Evolutionary conservation across 805 yeast genomes (phyloP).

Genomic region (Kodamaea laetipori): DNA sequence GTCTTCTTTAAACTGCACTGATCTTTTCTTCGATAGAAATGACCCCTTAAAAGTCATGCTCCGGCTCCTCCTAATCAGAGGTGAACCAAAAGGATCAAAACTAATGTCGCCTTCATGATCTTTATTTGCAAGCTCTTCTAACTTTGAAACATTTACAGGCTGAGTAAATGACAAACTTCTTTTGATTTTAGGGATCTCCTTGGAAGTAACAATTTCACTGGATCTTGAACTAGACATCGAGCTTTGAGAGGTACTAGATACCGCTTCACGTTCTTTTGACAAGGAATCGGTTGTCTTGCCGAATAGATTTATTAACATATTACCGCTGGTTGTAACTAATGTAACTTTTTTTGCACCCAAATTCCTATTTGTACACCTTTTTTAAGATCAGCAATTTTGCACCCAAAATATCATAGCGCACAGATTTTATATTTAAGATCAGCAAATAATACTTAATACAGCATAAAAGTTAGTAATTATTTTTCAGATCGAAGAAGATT

Average conservation of each 20-base stretch:
- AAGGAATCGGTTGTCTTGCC: not conserved
- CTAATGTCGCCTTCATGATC: conserved; percentile 12
- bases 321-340: not conserved
- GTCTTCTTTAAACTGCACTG: conserved; percentile 8
- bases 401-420: not conserved
- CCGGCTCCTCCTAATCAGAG: conserved; percentile 12
- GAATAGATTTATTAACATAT: conserved; percentile 7
- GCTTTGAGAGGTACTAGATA: not conserved
- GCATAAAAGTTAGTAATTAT: no score
- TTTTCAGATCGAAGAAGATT: no score
- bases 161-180: conserved; percentile 7
- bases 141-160: conserved; percentile 4
- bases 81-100: conserved; percentile 17
- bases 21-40: conserved; percentile 3
- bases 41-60: conserved; percentile 11
- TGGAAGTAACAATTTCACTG: not conserved
- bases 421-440: no score
- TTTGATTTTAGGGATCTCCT: conserved; percentile 9
- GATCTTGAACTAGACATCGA: not conserved
- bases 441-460: no score
- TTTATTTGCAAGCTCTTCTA: conserved; percentile 8
- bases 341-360: conserved; percentile 5
- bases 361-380: conserved; percentile 2
- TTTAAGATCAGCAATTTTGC: no score
- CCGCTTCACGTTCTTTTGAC: not conserved